Base-by-base conservation (phyloP, 140 eudicot species). In the Anethum foeniculum region DNA sequence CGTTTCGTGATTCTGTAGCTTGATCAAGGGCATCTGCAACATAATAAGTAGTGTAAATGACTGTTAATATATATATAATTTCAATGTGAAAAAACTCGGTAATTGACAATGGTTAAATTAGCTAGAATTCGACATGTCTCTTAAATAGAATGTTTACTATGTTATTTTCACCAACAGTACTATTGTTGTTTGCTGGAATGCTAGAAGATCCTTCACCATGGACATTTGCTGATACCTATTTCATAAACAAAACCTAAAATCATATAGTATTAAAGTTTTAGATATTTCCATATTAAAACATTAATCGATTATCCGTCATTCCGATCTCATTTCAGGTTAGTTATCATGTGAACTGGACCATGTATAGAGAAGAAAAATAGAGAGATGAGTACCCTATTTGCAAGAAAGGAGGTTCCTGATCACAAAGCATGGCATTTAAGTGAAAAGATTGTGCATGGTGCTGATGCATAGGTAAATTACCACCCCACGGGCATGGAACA, bases 201-300 rank as follows among this genome's bases (percentile, higher is more conserved):
- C 14, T 86, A 47, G 98, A 90, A 38, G 98, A 83, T 48, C 96
- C 96, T 81, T 88, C 98, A n/a, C 79, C 97, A 41, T 84, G 80
- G 72, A 88, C 79, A 84, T 91, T 48, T 90, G 90, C 74, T 68
- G 44, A 77, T 91, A 93, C 93, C 96, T 89, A 79, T 28, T 76
- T n/a, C 67, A 51, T 7, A 28, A 30, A 48, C 21, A 49, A 18
- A 44, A 47, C 0, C 38, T 12, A 16, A 3, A 52, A 1, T 1
- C 60, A 16, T 52, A 5, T 52, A n/a, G n/a, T n/a, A 0, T 54
- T 54, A 0, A 54, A 54, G 23, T 60, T 60, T 60, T 60, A 2
- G 16, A 25, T 60, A 23, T 58, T 23, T 58, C 10, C 1, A 14
- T 14, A 58, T 58, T 30, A 9, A 62, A 62, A 62, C 34, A 62